These are phyloP conservation scores for Capsicum rhomboideum DNA, from an alignment of 257 asterid species.

Conservation along the genomic window DNA sequence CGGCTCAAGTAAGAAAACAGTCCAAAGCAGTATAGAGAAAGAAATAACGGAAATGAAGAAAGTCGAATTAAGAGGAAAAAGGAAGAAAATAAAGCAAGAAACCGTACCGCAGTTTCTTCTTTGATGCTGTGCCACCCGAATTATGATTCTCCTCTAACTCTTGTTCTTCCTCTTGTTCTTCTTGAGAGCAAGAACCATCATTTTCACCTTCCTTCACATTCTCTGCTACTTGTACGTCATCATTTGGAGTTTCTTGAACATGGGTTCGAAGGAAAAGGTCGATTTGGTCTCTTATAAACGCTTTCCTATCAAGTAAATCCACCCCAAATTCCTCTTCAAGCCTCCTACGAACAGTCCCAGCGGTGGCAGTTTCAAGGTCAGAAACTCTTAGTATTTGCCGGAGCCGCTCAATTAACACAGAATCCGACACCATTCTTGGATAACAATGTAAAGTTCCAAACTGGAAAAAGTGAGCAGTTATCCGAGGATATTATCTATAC, in stretches of 20 bases:
- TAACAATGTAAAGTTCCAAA: neutral
- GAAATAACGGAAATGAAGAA: too few relatives aligned
- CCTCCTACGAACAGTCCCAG: slow-evolving; percentile 29
- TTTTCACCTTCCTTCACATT: neutral
- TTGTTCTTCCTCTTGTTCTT: neutral
- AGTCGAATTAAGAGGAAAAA: too few relatives aligned
- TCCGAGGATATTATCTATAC: too few relatives aligned
- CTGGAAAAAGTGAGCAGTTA: too few relatives aligned
- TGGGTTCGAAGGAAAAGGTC: slow-evolving; percentile 14
- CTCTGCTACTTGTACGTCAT: neutral
- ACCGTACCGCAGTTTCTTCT: slow-evolving; percentile 12
- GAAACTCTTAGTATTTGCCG: slow-evolving; percentile 22
- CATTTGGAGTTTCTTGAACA: neutral
- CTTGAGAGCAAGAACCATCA: slow-evolving; percentile 3
- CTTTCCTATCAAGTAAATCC: slow-evolving; percentile 20
- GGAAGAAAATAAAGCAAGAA: too few relatives aligned
- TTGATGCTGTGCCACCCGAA: slow-evolving; percentile 3
- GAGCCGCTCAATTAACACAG: slow-evolving; percentile 30
- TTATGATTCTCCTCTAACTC: slow-evolving; percentile 9
- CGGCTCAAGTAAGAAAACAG: too few relatives aligned
- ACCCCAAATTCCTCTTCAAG: slow-evolving; percentile 37
- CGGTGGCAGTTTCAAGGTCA: slow-evolving; percentile 34
- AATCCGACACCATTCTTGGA: slow-evolving; percentile 26
- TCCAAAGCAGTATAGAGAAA: neutral
- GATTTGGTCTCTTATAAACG: slow-evolving; percentile 33